Base-by-base conservation (phyloP, 768 basidiomycete genomes). In the Gloeopeniophorella convolvens region DNA sequence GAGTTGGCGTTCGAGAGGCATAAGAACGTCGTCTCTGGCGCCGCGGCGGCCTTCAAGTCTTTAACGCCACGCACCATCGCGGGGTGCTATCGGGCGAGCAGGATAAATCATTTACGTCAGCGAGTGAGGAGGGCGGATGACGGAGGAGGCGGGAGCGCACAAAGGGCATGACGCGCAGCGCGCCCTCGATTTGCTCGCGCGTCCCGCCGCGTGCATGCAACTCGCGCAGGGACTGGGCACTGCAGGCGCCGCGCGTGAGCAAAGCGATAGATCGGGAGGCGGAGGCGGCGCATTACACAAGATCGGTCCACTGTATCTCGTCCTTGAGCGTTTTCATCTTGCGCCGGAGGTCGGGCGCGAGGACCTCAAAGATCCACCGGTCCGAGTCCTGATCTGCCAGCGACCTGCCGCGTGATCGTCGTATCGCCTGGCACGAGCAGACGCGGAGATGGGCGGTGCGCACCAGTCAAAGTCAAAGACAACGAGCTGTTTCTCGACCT, bases 381-480 rank as follows among this genome's bases (percentile, higher is more conserved):
- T 98, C 96, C 1, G 93, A 85, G 70, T 99, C 96, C 71, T 98
- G 94, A 70, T 99, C 95, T 47, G 83, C 82, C 68, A 89, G 77
- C 30, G 89, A 91, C 88, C 88, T 91, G 32, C 18, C n/a, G 12
- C 16, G 18, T 21, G 30, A 16, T 16, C 20, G 26, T 28, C 50
- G 27, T 49, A 55, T 21, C 34, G n/a, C n/a, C n/a, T n/a, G n/a
- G n/a, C n/a, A n/a, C n/a, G n/a, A n/a, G n/a, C n/a, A n/a, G n/a
- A n/a, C n/a, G n/a, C n/a, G n/a, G n/a, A n/a, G n/a, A 10, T 21
- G 32, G 24, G 10, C 6, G 5, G 8, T 4, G 8, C 65, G 57
- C 56, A 86, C 95, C 94, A 98, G 76, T 99, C 95, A 70, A 97
- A 99, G 67, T 99, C 95, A 59, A 87, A 97, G 12, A 97, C 83